Evolutionary conservation across 169 alveolate genomes (phyloP).

Genomic region (Pseudocohnilembus persalinus): DNA sequence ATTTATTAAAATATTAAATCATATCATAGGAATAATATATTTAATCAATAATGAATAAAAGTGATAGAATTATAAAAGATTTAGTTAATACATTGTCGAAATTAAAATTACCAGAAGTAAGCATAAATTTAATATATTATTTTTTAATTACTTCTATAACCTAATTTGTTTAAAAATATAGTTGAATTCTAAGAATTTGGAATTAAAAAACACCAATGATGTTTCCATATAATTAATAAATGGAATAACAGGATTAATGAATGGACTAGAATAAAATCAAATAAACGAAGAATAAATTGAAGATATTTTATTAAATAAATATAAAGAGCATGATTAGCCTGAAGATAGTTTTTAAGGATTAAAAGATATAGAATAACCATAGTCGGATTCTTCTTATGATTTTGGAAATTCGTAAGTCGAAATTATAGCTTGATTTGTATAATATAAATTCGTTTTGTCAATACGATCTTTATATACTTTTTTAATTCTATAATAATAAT

Average conservation of each 20-base stretch:
- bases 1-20: too few species aligned
- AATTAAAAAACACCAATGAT: background rate
- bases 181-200: background rate
- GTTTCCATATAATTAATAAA: background rate
- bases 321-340: background rate
- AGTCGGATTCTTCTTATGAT: background rate
- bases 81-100: background rate
- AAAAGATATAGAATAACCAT: background rate
- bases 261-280: background rate
- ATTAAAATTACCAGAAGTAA: background rate
- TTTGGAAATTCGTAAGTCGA: background rate
- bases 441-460: too few species aligned
- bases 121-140: too few species aligned
- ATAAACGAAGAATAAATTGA: background rate
- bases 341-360: background rate
- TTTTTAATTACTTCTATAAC: too few species aligned
- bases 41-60: too few species aligned
- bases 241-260: background rate
- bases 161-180: too few species aligned
- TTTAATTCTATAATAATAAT: background rate
- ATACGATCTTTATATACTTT: too few species aligned
- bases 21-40: background rate
- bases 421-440: background rate
- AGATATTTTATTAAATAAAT: background rate
- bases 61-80: background rate